Conservation (phyloP, 1,284 basidiomycete genomes). For the Trichosporon faecale region DNA sequence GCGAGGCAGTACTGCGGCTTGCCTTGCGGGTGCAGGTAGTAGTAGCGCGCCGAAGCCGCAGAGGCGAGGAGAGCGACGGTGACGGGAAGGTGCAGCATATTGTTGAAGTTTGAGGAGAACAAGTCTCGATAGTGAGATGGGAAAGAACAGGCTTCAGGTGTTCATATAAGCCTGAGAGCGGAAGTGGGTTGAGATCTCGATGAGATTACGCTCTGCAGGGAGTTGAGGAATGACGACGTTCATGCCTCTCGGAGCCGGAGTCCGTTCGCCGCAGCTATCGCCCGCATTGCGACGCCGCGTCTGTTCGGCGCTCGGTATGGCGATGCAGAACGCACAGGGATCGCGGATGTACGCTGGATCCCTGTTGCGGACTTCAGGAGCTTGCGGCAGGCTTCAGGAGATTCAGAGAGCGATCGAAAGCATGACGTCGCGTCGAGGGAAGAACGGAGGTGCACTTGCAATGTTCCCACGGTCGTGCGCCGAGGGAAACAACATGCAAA, state of each 20-base stretch:
- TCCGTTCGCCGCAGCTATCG: not conserved
- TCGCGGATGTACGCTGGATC: not conserved
- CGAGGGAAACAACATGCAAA: too few species aligned
- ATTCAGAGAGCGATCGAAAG: too few species aligned
- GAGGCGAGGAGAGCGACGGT: not conserved
- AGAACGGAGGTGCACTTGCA: too few species aligned
- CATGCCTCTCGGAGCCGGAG: not conserved
- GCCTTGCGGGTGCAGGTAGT: constrained; percentile 1
- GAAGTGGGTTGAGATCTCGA: not conserved
- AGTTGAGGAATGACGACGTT: not conserved
- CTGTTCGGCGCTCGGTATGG: not conserved
- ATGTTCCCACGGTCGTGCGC: too few species aligned
- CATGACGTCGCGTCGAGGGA: too few species aligned
- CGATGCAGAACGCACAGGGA: not conserved
- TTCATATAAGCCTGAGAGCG: not conserved
- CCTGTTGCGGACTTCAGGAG: too few species aligned
- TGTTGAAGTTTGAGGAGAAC: not conserved
- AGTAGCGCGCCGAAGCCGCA: not conserved
- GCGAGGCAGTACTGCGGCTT: not conserved
- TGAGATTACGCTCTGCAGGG: not conserved
- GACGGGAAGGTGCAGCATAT: not conserved
- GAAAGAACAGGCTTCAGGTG: not conserved
- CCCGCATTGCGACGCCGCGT: not conserved
- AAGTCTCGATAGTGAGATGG: not conserved
- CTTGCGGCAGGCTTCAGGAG: too few species aligned